Conservation (phyloP, 306 rosid genomes). For the Sicyos baderoa region DNA sequence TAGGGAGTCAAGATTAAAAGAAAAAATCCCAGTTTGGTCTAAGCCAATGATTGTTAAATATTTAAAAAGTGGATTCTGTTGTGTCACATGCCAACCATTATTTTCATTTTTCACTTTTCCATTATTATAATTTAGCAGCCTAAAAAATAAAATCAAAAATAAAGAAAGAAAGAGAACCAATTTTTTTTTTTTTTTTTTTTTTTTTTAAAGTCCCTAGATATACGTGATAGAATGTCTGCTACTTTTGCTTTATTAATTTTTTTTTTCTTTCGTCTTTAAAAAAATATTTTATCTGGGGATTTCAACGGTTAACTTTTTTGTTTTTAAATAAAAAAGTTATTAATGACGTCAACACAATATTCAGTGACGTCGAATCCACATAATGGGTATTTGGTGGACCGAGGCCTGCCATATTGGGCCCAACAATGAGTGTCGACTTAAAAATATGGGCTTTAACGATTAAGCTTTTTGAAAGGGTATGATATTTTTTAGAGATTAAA, state of each 20-base stretch:
- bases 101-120: not conserved
- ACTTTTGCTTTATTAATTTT: constrained; percentile 21
- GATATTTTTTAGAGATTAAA: too few relatives aligned
- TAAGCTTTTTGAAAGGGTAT: too few relatives aligned
- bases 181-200: not conserved
- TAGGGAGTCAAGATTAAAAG: too few relatives aligned
- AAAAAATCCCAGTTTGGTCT: not conserved
- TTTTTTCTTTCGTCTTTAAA: not conserved
- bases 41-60: not conserved
- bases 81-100: constrained; percentile 5
- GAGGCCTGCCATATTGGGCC: not conserved
- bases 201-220: not conserved
- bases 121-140: not conserved
- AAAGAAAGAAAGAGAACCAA: not conserved
- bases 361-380: not conserved
- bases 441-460: constrained; percentile 11
- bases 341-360: not conserved
- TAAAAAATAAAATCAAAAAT: not conserved
- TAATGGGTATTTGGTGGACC: not conserved
- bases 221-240: constrained; percentile 32
- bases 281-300: not conserved
- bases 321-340: not conserved
- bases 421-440: not conserved
- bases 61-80: constrained; percentile 8
- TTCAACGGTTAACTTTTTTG: not conserved